Evolutionary conservation across 2,329 filamentous ascomycete species (phyloP).

Genomic region (Colletotrichum musae): DNA sequence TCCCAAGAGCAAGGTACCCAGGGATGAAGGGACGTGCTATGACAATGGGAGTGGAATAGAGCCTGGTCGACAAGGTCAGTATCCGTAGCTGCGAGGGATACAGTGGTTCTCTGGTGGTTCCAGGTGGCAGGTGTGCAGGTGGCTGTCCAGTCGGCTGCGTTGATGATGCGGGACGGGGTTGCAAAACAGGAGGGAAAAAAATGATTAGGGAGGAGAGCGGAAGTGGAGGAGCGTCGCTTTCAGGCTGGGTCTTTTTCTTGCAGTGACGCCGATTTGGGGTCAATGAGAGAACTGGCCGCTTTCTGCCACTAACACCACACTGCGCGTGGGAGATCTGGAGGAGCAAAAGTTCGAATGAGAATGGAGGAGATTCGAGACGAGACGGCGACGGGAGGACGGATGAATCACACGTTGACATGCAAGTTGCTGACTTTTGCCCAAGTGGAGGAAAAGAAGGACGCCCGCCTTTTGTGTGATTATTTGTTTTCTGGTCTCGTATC

Average conservation of each 20-base stretch:
- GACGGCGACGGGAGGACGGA: background rate
- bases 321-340: background rate
- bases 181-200: constrained; percentile 19
- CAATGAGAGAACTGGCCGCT: constrained; percentile 26
- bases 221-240: constrained; percentile 36
- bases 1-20: background rate
- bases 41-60: background rate
- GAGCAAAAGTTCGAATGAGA: background rate
- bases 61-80: background rate
- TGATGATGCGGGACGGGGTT: constrained; percentile 24
- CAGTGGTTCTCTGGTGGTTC: constrained; percentile 3
- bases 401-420: constrained; percentile 1
- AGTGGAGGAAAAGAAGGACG: constrained; percentile 6
- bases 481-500: constrained; percentile 27
- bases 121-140: background rate
- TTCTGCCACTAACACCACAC: constrained; percentile 25
- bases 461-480: constrained; percentile 32
- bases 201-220: constrained; percentile 24
- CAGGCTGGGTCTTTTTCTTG: constrained; percentile 23
- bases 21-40: constrained; percentile 18
- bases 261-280: constrained; percentile 10
- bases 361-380: background rate
- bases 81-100: constrained; percentile 22
- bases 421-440: background rate
- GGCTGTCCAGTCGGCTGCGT: constrained; percentile 27